A percentile compares a stretch with the other conserved stretches of the same genome.
phyloP scores from a whole-genome alignment of 805 yeast species.

The Nematodospora valgi region DNA sequence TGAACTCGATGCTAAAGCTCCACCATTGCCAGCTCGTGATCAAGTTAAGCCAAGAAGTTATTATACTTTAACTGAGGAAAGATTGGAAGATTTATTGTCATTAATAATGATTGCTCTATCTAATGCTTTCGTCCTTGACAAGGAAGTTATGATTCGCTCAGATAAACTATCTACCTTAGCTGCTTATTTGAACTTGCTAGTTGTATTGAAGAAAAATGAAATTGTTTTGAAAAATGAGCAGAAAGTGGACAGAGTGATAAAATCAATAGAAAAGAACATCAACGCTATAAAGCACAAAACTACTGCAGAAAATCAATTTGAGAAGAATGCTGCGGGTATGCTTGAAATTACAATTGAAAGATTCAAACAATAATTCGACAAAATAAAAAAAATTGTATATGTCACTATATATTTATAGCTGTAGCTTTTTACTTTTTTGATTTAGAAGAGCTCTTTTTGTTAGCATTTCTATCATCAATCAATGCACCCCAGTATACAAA shows the following conservation, averaged over 20 bases:
- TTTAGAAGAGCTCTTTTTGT: conserved; percentile 25
- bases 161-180: conserved; percentile 42
- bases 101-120: conserved; percentile 38
- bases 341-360: conserved; percentile 34
- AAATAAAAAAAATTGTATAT: background rate
- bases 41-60: conserved; percentile 23
- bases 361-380: conserved; percentile 14
- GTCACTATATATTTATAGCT: conserved; percentile 2
- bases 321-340: conserved; percentile 31
- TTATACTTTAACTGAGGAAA: conserved; percentile 40
- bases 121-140: conserved; percentile 26
- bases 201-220: conserved; percentile 25
- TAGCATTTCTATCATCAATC: conserved; percentile 46
- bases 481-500: conserved; percentile 94
- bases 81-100: conserved; percentile 41
- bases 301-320: conserved; percentile 10
- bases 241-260: conserved; percentile 14
- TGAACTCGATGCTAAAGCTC: conserved; percentile 16
- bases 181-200: conserved; percentile 55
- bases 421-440: conserved; percentile 17
- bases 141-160: conserved; percentile 17
- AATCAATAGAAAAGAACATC: conserved; percentile 14
- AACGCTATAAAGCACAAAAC: conserved; percentile 13
- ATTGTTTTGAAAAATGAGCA: conserved; percentile 13
- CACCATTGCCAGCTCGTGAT: conserved; percentile 35